Conservation (phyloP, 192 early-diverging fungal genomes). For the Podila epigama region DNA sequence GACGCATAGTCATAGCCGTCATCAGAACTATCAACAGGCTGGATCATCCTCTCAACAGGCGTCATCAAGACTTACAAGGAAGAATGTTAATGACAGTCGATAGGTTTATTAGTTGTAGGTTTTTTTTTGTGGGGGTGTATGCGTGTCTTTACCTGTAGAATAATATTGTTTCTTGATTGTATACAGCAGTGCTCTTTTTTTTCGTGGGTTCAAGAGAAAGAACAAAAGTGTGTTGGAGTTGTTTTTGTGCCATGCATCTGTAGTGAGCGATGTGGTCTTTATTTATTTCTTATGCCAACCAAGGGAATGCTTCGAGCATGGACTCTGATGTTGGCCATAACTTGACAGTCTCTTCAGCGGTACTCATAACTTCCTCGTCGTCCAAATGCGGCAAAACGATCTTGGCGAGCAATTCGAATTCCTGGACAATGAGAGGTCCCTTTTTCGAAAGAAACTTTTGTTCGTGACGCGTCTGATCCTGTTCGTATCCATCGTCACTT, state of each 20-base stretch:
- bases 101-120: no score
- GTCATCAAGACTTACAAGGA: not conserved
- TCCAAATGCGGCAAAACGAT: not conserved
- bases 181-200: no score
- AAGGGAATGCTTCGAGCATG: not conserved
- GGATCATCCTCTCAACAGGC: not conserved
- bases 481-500: not conserved
- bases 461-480: not conserved
- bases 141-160: no score
- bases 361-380: constrained; percentile 1
- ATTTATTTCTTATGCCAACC: not conserved
- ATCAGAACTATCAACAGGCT: no score
- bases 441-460: not conserved
- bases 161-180: no score
- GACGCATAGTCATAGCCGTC: not conserved
- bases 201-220: no score
- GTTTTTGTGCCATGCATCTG: no score
- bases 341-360: not conserved
- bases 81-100: not conserved
- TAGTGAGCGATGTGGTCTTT: no score
- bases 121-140: no score
- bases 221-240: no score
- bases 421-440: not conserved
- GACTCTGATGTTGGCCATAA: not conserved
- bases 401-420: not conserved